Base-by-base conservation (phyloP, 495 filamentous ascomycete species). In the Daldinia vernicosa region DNA sequence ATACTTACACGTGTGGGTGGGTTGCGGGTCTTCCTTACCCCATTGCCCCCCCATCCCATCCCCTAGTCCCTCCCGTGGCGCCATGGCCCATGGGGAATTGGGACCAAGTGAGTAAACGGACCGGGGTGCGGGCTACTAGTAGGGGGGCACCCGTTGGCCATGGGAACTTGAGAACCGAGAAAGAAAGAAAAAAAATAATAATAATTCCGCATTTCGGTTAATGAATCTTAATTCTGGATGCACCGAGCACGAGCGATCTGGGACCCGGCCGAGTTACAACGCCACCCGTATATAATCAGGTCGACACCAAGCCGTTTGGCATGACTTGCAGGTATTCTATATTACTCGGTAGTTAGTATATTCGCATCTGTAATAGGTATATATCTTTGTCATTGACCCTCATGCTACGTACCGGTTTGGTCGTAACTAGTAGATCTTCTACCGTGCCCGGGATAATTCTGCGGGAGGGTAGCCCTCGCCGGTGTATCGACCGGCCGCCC, bases 391-490 rank as follows among this genome's bases (percentile, higher is more conserved):
- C 64, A 66, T 69, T 50, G 43, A 24, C 11, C 35, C 37, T 30
- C 43, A n/a, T 54, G 32, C 60, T 53, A 72, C 39, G 47, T 67
- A 64, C 55, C 30, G 37, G 3, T 56, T 37, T 50, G 33, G 70
- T 69, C 62, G 70, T 17, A n/a, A n/a, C n/a, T n/a, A 69, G 70
- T 72, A 69, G 71, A 74, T 74, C 71, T 70, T 74, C 71, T 67
- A 74, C 71, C 67, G 66, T 63, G 66, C 53, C 71, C 57, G 67
- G 71, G 71, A 28, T 74, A 70, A 70, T 66, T 74, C 59, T 67
- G 67, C 62, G 61, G 59, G 58, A 63, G 50, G 63, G 67, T 67
- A 64, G 53, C 62, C 52, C 35, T 73, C 51, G 59, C 66, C 66
- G 62, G 52, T 37, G 35, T 67, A 64, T 70, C 63, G 58, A 70